phyloP scores from a whole-genome alignment of 2,329 filamentous ascomycete species.

The Macroventuria anomochaeta region DNA sequence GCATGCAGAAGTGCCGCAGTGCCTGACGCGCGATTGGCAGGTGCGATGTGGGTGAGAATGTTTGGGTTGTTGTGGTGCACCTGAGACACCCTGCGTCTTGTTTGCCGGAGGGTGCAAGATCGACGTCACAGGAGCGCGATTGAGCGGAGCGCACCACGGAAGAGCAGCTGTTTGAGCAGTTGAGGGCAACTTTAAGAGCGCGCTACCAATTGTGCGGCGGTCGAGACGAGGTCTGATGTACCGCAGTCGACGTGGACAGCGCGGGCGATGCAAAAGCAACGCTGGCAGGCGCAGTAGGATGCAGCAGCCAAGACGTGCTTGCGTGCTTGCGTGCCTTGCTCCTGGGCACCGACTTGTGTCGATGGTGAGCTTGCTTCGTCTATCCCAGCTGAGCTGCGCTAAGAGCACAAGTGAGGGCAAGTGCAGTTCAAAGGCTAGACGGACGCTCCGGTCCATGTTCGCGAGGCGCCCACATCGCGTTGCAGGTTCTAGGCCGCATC shows the following conservation, averaged over 20 bases:
- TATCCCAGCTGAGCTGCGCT: not conserved
- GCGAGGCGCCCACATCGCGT: conserved; percentile 4
- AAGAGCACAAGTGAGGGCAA: not conserved
- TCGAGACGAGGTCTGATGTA: conserved; percentile 3
- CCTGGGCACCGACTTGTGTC: not conserved
- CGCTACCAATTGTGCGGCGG: conserved; percentile 1
- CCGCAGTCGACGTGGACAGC: conserved; percentile 4
- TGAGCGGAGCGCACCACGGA: conserved; percentile 12
- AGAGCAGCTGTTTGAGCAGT: not conserved
- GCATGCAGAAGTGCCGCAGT: conserved; percentile 29
- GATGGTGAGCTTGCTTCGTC: conserved; percentile 6
- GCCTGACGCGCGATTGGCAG: conserved; percentile 20
- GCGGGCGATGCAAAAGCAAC: not conserved
- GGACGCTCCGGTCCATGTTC: conserved; percentile 4
- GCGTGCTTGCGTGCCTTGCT: too few species aligned
- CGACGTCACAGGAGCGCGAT: conserved; percentile 28
- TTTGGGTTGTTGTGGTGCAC: conserved; percentile 1
- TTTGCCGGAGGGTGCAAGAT: conserved; percentile 21
- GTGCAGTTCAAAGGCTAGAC: not conserved
- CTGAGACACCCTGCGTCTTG: conserved; percentile 23
- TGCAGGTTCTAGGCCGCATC: conserved; percentile 11
- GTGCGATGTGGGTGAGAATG: conserved; percentile 10
- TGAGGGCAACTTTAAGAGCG: conserved; percentile 16
- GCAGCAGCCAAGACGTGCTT: conserved; percentile 8
- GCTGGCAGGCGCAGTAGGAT: not conserved